Conservation (phyloP, 371 early-diverging fungal genomes). For the Rhizopus arrhizus region DNA sequence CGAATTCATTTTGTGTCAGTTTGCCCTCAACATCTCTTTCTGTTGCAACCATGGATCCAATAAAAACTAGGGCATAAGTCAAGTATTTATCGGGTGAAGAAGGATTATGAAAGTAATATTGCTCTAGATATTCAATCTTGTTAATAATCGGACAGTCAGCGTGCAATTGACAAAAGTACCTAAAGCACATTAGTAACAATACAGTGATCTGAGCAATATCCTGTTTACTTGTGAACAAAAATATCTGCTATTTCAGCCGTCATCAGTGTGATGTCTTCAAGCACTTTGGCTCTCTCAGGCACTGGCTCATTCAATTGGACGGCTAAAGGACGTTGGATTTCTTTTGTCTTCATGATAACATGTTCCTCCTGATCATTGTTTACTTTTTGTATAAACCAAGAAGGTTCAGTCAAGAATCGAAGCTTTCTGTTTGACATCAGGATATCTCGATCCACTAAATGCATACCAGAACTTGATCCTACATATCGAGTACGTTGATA, state of each 20-base stretch:
- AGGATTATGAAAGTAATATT: slow-evolving; percentile 42
- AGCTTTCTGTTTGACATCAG: slow-evolving; percentile 23
- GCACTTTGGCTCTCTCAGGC: slow-evolving; percentile 18
- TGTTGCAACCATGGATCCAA: slow-evolving; percentile 21
- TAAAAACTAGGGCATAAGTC: slow-evolving; percentile 32
- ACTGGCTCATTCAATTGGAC: background rate
- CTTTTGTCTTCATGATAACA: slow-evolving; percentile 41
- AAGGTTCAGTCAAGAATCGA: slow-evolving; percentile 19
- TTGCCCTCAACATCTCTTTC: slow-evolving; percentile 20
- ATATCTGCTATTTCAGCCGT: slow-evolving; percentile 34
- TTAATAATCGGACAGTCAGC: slow-evolving; percentile 37
- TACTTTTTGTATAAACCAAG: slow-evolving; percentile 42
- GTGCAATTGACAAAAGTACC: slow-evolving; percentile 46
- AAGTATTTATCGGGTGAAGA: slow-evolving; percentile 39
- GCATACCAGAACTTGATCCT: slow-evolving; percentile 43
- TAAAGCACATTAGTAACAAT: slow-evolving; percentile 2
- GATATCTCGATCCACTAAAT: slow-evolving; percentile 26
- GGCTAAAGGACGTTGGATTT: slow-evolving; percentile 5
- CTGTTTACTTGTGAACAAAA: slow-evolving; percentile 35
- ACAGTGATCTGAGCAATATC: no score
- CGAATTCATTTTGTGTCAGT: slow-evolving; percentile 9
- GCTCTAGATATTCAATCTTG: slow-evolving; percentile 42
- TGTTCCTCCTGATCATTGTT: slow-evolving; percentile 44
- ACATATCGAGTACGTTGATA: slow-evolving; percentile 44
- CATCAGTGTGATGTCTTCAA: slow-evolving; percentile 33